Evolutionary conservation across 2,329 filamentous ascomycete genomes (phyloP), one percentile per base, ranked within the genome.

Genomic region (Myriosclerotinia scirpicola): DNA sequence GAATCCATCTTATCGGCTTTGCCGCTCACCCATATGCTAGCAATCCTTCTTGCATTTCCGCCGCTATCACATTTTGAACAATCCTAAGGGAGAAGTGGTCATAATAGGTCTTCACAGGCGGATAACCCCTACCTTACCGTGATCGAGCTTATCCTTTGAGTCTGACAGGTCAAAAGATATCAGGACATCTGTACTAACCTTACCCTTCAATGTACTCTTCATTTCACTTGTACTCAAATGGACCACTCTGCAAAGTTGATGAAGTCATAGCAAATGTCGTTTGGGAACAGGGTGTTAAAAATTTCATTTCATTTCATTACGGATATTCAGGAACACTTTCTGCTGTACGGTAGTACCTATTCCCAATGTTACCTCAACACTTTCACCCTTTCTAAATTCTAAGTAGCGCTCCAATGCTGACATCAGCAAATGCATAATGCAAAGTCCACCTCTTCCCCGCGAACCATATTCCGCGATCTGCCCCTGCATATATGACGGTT

Each of bases 81-180:
- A 9, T 30, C 12, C 12, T 20, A 61, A 38, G 9, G 14, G 15
- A 26, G 26, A 26, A 50, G 48, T 52, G 14, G 11, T 52, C 54
- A 52, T 22, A 20, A 60, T 65, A 48, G 30, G 14, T 48, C 17
- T 26, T 26, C 34, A 38, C 22, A 15, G 38, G 17, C 46, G 20
- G n/a, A n/a, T 52, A 58, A 34, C 26, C 54, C 36, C 15, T 52
- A 52, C 63, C 20, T 30, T 42, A 12, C 40, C 56, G 48, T 60
- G 20, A 20, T 60, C 56, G 20, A 36, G 48, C 44, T 54, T 55
- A 48, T 38, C 34, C 30, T 44, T 61, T 40, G 50, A 36, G 48
- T 60, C 50, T 36, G 36, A 61, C 64, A 65, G 14, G 64, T 65
- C 38, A 42, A 60, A 44, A 36, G 14, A 17, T 42, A n/a, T 12